A percentile compares a stretch with the other conserved stretches of the same genome.
Evolutionary conservation across 805 yeast species (phyloP).

Genomic region (Ogataea parapolymorpha): DNA sequence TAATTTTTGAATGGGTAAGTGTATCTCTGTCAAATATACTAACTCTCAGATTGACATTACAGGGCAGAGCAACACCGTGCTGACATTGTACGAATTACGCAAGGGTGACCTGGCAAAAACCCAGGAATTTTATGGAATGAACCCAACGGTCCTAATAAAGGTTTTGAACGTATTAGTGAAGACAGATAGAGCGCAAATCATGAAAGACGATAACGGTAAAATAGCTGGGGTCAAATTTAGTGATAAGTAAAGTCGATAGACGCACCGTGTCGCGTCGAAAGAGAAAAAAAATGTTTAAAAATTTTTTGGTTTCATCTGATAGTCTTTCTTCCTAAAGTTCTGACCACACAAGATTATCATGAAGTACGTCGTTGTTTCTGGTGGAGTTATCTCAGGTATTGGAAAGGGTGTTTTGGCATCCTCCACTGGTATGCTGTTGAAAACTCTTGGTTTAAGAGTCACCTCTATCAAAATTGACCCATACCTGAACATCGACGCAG

Average conservation of each 20-base stretch:
- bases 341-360: conserved; percentile 36
- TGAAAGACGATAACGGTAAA: conserved; percentile 51
- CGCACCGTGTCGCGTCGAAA: conserved; percentile 8
- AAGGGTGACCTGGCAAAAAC: conserved; percentile 56
- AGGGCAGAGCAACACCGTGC: conserved; percentile 72
- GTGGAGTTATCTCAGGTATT: conserved; percentile 99
- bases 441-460: conserved; percentile 90
- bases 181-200: conserved; percentile 67
- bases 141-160: conserved; percentile 48
- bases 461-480: conserved; percentile 99
- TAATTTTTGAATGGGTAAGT: conserved; percentile 55
- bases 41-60: conserved; percentile 52
- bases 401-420: conserved; percentile 99
- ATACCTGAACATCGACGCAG: conserved; percentile 98
- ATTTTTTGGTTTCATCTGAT: conserved; percentile 11
- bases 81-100: conserved; percentile 79
- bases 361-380: conserved; percentile 99
- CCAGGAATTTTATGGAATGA: conserved; percentile 63
- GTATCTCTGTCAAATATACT: conserved; percentile 10
- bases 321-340: conserved; percentile 1
- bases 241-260: conserved; percentile 38
- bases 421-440: conserved; percentile 91
- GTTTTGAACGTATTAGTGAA: conserved; percentile 58
- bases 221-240: conserved; percentile 70
- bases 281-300: conserved; percentile 8